Evolutionary conservation across 352 stramenopile genomes (phyloP), one percentile per base, ranked within the genome.

Genomic region (Globisporangium camurandrum): DNA sequence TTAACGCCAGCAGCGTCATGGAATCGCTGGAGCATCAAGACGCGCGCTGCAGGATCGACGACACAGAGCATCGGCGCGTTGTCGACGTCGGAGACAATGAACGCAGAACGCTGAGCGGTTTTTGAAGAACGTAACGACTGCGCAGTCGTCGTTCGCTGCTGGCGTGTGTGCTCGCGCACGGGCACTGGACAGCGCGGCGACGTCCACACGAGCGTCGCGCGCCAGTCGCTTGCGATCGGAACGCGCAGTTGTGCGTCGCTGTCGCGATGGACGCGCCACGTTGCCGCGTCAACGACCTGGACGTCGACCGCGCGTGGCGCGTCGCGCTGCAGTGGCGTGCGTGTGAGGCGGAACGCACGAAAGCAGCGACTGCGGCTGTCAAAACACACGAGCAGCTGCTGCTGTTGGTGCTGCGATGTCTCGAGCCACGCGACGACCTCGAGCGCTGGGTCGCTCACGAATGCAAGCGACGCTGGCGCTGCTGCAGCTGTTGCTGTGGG

Each of bases 311-410:
- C n/a, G n/a, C n/a, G n/a, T 19, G n/a, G 56, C 36, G 23, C 45
- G 26, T 53, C 36, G 7, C 26, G 41, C 16, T 34, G 47, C 4
- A n/a, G 10, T n/a, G 40, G 51, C 14, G 5, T 60, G 47, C 16
- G 26, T 27, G 52, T 58, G 48, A 86, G 54, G 16, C 59, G 47
- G 45, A 74, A 90, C 9, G 83, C 67, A 33, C 57, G 62, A 62
- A 86, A 90, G 5, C 57, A 64, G 34, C 66, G 62, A 19, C 81
- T 62, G 45, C 53, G 56, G 8, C 49, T 50, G 59, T 90, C 69
- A 41, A 75, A 86, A 16, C 63, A 66, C 46, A 84, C 64, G 6
- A 90, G 27, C 22, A 86, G 22, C n/a, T n/a, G n/a, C n/a, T n/a
- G n/a, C n/a, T 24, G 43, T 49, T 1, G 59, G 62, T 8, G 70